These are phyloP conservation scores for Wickerhamiella sergipiensis DNA, from an alignment of 805 yeast genomes.

Conservation along the genomic window DNA sequence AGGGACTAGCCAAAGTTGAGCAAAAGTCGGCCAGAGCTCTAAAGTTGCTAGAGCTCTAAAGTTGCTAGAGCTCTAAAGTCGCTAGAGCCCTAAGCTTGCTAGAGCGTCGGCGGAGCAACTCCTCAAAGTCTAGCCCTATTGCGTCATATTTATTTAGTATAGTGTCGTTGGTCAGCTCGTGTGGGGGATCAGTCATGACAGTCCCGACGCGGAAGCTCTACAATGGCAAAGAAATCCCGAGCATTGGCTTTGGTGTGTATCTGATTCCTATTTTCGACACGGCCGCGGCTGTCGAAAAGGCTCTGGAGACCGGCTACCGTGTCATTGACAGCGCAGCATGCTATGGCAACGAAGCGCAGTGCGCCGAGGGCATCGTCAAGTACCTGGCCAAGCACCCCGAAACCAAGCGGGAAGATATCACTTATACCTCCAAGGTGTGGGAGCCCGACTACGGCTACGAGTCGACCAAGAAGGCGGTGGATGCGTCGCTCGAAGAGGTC, in stretches of 20 bases:
- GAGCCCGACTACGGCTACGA: slow-evolving; percentile 41
- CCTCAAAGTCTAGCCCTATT: not conserved
- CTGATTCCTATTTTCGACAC: slow-evolving; percentile 12
- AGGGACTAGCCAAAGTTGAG: too few relatives aligned
- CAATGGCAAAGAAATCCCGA: slow-evolving; percentile 9
- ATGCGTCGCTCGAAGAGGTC: slow-evolving; percentile 38
- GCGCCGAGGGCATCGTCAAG: slow-evolving; percentile 21
- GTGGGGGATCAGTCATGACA: not conserved
- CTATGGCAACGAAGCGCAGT: slow-evolving; percentile 50
- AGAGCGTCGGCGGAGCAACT: too few relatives aligned
- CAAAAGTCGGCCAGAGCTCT: too few relatives aligned
- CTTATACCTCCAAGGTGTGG: slow-evolving; percentile 61
- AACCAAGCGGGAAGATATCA: slow-evolving; percentile 37
- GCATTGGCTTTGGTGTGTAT: slow-evolving; percentile 19
- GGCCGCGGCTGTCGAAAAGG: slow-evolving; percentile 34
- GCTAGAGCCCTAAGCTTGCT: too few relatives aligned
- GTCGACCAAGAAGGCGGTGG: slow-evolving; percentile 44
- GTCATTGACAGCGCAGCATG: slow-evolving; percentile 58
- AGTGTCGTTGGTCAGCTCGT: not conserved
- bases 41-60: too few relatives aligned
- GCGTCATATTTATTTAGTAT: too few relatives aligned
- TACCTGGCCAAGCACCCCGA: slow-evolving; percentile 16
- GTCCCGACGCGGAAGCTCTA: not conserved
- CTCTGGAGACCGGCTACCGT: slow-evolving; percentile 53
- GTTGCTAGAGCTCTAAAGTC: too few relatives aligned